Conservation (phyloP, 2,329 filamentous ascomycete genomes). For the Aspergillus puulaauensis region DNA sequence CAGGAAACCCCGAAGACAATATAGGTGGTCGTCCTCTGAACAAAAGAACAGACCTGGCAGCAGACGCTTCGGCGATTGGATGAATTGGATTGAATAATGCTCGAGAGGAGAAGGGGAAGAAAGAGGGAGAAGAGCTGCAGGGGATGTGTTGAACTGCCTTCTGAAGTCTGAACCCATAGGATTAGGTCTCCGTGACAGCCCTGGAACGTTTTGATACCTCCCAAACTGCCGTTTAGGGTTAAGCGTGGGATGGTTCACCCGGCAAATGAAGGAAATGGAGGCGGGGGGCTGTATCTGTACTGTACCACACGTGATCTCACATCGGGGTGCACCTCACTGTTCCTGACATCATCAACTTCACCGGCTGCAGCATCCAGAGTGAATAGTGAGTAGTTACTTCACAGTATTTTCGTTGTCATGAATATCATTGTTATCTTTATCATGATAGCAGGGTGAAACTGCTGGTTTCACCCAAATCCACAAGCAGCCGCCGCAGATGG, state of each 20-base stretch:
- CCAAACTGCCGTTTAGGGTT: background rate
- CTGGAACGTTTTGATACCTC: background rate
- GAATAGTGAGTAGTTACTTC: background rate
- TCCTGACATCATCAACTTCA: conserved; percentile 1
- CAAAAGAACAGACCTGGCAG: background rate
- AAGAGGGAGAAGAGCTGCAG: conserved; percentile 9
- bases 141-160: background rate
- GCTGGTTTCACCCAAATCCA: background rate
- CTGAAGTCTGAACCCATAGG: background rate
- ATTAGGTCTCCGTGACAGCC: conserved; percentile 12
- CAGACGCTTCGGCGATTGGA: conserved; percentile 9
- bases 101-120: conserved; percentile 8
- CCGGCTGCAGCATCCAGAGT: background rate
- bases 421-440: background rate
- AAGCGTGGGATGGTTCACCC: background rate
- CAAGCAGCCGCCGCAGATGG: background rate
- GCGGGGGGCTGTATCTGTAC: conserved; percentile 6
- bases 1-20: conserved; percentile 14
- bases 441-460: background rate
- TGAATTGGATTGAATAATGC: conserved; percentile 9
- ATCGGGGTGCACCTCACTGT: background rate
- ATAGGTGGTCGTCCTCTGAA: conserved; percentile 7
- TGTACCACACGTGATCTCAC: conserved; percentile 17
- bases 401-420: background rate
- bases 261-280: background rate